Evolutionary conservation across 2,329 filamentous ascomycete genomes (phyloP), one percentile per base, ranked within the genome.

Genomic region (Aspergillus pseudonomiae): DNA sequence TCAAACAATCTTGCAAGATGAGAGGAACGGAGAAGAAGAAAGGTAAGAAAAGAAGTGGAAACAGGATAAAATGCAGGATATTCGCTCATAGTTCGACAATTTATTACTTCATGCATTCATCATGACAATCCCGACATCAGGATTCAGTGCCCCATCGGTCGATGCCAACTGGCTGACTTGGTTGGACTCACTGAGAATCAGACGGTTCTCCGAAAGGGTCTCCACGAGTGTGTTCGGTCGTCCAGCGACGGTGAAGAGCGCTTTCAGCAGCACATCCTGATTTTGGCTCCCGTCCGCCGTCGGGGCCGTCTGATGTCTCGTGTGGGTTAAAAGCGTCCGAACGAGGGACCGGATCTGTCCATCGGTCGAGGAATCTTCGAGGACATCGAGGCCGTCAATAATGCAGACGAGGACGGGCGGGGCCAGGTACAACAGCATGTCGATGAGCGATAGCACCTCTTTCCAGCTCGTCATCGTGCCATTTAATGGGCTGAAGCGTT

Each of bases 391-490:
- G 3, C 75, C 75, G 54, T 79, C 76, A 28, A 79, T 74, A 32
- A 78, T 69, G 41, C 73, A 77, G 7, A 79, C 69, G 39, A 79
- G 57, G 21, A 79, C 68, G 4, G 77, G 77, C 2, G 77, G 77
- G 11, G 73, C 70, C 46, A 75, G 77, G 61, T 74, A 67, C 10
- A 79, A 63, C 10, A 79, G 65, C 10, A 73, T 74, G 55, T 79
- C 75, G 7, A 79, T 67, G n/a, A 79, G 64, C 1, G 73, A 74
- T 12, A 79, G 64, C 4, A 75, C 75, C 48, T 75, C 74, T 54
- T 74, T 74, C 77, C 77, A 79, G 7, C 71, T 72, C 6, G 62
- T 65, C 2, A 79, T 66, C 4, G 74, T 77, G 50, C 75, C 77
- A 43, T 78, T 71, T 21, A 79, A 60, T 9, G 68, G 68, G 10